These are phyloP conservation scores for Mucor racemosus DNA, from an alignment of 371 early-diverging fungal species.

Conservation along the genomic window DNA sequence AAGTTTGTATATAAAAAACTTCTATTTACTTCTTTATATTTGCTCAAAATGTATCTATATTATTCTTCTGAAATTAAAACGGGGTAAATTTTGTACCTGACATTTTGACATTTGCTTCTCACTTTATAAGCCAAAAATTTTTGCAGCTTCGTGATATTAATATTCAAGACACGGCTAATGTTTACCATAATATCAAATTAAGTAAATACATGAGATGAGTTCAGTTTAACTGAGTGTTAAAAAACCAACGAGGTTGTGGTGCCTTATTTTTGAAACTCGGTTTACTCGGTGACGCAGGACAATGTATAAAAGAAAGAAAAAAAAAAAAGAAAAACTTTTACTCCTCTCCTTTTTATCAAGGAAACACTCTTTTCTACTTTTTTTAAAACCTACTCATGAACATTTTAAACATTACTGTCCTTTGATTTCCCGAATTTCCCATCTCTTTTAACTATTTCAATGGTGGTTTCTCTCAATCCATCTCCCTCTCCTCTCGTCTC, in stretches of 20 bases:
- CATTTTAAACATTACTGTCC: not conserved
- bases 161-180: not conserved
- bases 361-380: not conserved
- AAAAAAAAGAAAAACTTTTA: not conserved
- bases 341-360: not conserved
- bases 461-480: not conserved
- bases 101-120: not conserved
- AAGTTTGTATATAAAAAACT: not conserved
- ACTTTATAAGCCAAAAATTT: not conserved
- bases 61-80: not conserved
- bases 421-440: constrained; percentile 4
- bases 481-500: not conserved
- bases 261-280: constrained; percentile 10
- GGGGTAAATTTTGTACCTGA: not conserved
- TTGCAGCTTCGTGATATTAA: not conserved
- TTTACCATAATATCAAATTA: not conserved
- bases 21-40: not conserved
- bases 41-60: not conserved
- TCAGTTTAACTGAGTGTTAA: constrained; percentile 2
- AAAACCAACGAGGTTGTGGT: constrained; percentile 5
- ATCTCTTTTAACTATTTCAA: not conserved
- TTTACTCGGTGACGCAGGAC: constrained; percentile 2
- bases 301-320: not conserved
- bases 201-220: not conserved
- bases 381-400: constrained; percentile 3